Percentiles rank a stretch among this genome's conserved stretches.
These are phyloP conservation scores for Trichosporon inkin DNA, from an alignment of 1,284 basidiomycete genomes.

Conservation along the genomic window DNA sequence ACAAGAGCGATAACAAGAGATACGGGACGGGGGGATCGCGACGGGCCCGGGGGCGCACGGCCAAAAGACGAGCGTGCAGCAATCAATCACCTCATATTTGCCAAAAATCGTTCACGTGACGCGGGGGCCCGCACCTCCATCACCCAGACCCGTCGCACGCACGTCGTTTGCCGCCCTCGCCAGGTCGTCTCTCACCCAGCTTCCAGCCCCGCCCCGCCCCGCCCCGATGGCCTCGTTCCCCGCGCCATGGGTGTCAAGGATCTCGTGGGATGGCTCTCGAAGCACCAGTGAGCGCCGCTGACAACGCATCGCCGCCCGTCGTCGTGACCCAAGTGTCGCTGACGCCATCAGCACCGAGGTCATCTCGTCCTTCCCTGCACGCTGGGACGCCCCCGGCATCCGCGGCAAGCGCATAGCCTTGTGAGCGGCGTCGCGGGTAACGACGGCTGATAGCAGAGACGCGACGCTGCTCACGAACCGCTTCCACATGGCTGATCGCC, in stretches of 20 bases:
- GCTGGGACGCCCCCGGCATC: constrained; percentile 39
- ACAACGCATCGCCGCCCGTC: neutral
- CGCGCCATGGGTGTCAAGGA: constrained; percentile 42
- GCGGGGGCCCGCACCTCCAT: neutral
- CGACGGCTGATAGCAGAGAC: constrained; percentile 31
- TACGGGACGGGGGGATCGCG: no score
- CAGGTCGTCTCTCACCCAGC: neutral
- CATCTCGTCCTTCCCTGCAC: constrained; percentile 26
- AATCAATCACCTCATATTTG: constrained; percentile 8
- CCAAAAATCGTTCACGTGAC: constrained; percentile 5
- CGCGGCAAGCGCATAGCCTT: constrained; percentile 44
- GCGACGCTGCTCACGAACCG: constrained; percentile 47
- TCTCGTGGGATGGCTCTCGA: constrained; percentile 39
- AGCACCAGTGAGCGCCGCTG: constrained; percentile 30
- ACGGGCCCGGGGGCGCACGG: neutral
- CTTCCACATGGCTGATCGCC: constrained; percentile 41
- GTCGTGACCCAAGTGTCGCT: neutral
- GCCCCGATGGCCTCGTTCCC: neutral
- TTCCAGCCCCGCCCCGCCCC: neutral
- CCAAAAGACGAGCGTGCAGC: neutral
- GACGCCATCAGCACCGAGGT: constrained; percentile 30
- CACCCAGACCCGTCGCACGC: neutral
- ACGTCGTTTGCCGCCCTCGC: neutral
- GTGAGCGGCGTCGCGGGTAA: constrained; percentile 16
- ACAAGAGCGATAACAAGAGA: neutral